Conservation (phyloP, 2,329 filamentous ascomycete species). For the Arthrinium phaeospermum region DNA sequence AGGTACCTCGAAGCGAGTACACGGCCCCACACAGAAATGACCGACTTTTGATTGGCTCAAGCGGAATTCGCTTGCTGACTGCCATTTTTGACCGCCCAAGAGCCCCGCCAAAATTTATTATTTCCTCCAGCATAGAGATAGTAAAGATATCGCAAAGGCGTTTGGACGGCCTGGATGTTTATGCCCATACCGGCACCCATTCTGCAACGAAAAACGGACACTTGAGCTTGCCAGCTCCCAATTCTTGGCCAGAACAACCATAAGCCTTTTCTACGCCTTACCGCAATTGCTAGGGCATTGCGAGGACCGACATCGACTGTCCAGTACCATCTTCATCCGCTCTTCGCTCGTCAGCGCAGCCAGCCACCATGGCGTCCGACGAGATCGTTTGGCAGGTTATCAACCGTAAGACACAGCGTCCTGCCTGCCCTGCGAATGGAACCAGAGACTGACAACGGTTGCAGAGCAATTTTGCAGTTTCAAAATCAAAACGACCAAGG, state of each 20-base stretch:
- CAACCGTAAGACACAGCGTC: slow-evolving; percentile 68
- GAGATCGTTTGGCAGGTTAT: slow-evolving; percentile 98
- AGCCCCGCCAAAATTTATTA: slow-evolving; percentile 22
- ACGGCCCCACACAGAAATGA: neutral
- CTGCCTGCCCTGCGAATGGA: no score
- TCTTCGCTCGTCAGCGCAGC: neutral
- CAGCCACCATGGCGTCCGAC: slow-evolving; percentile 78
- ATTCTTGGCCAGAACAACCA: neutral
- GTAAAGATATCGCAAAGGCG: slow-evolving; percentile 13
- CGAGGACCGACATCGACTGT: neutral
- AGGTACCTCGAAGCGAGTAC: neutral
- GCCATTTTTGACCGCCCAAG: slow-evolving; percentile 19
- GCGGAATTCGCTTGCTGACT: neutral
- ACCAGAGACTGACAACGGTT: slow-evolving; percentile 66
- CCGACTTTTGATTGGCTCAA: neutral
- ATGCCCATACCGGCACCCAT: slow-evolving; percentile 5
- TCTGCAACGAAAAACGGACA: neutral
- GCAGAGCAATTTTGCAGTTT: slow-evolving; percentile 87
- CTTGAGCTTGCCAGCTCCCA: neutral
- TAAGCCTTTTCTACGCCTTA: neutral
- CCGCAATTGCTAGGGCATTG: neutral
- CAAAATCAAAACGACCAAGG: slow-evolving; percentile 89
- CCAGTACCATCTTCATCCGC: neutral
- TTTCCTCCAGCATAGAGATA: neutral
- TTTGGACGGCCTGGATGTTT: neutral